These are phyloP conservation scores for Perkinsus olseni DNA, from an alignment of 169 alveolate species.

Conservation along the genomic window DNA sequence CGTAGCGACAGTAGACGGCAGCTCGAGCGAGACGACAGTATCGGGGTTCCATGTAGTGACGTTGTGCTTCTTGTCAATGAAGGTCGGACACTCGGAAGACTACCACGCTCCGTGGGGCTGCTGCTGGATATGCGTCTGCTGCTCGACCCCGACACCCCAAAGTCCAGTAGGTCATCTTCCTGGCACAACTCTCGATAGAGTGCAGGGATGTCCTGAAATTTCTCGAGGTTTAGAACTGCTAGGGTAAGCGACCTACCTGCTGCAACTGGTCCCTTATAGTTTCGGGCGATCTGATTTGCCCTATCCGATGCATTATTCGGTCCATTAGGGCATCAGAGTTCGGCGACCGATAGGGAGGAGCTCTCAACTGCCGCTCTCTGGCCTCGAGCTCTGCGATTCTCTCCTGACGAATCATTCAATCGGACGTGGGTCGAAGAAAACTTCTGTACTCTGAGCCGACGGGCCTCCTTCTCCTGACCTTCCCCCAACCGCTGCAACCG, in stretches of 20 bases:
- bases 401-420: background rate
- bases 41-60: background rate
- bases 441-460: background rate
- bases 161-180: background rate
- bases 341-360: background rate
- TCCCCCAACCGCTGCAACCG: conserved; percentile 65
- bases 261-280: background rate
- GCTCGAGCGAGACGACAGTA: background rate
- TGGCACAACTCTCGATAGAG: background rate
- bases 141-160: too few species aligned
- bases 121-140: background rate
- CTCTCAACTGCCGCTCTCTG: background rate
- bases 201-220: background rate
- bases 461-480: conserved; percentile 42
- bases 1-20: background rate
- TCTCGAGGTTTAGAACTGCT: background rate
- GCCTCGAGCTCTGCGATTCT: background rate
- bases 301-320: background rate
- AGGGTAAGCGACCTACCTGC: background rate
- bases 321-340: background rate
- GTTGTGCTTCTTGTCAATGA: background rate
- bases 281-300: background rate
- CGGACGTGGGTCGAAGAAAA: background rate
- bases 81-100: background rate
- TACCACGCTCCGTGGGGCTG: background rate